These are phyloP conservation scores for Candolleomyces eurysporus DNA, from an alignment of 768 basidiomycete species.

Conservation along the genomic window DNA sequence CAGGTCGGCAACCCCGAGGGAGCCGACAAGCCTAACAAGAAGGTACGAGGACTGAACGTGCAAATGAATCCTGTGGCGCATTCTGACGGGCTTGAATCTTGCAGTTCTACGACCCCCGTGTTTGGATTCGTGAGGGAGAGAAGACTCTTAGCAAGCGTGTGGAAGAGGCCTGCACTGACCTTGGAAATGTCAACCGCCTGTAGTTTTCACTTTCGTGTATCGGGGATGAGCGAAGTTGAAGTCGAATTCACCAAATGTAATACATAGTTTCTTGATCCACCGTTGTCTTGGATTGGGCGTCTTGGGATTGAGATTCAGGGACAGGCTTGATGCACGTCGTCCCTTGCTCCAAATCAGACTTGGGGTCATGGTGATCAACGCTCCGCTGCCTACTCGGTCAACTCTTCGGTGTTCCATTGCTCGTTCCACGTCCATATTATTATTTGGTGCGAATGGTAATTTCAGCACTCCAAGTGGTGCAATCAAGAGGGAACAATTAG, in stretches of 20 bases:
- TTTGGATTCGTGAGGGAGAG: conserved; percentile 99
- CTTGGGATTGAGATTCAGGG: too few species aligned
- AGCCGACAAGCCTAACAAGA: conserved; percentile 98
- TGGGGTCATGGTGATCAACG: too few species aligned
- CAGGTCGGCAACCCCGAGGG: conserved; percentile 99
- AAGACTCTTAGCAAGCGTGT: conserved; percentile 86
- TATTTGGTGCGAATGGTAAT: too few species aligned
- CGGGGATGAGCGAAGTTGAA: background rate
- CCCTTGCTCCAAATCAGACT: too few species aligned
- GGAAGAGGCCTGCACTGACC: conserved; percentile 90
- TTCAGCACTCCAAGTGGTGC: too few species aligned
- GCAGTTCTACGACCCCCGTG: conserved; percentile 91
- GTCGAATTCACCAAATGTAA: background rate
- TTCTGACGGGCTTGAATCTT: conserved; percentile 6
- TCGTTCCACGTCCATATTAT: too few species aligned
- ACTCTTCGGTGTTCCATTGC: too few species aligned
- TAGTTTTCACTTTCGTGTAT: conserved; percentile 8
- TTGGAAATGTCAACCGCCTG: conserved; percentile 56
- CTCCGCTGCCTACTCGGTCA: too few species aligned
- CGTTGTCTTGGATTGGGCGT: too few species aligned
- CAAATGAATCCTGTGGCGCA: background rate
- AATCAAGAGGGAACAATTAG: too few species aligned
- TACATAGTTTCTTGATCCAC: background rate
- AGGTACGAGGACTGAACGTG: conserved; percentile 42
- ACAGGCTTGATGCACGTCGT: too few species aligned